A percentile compares a stretch with the other conserved stretches of the same genome.
phyloP scores from a whole-genome alignment of 2,329 filamentous ascomycete genomes.

The Reticulascus tulasneorum region DNA sequence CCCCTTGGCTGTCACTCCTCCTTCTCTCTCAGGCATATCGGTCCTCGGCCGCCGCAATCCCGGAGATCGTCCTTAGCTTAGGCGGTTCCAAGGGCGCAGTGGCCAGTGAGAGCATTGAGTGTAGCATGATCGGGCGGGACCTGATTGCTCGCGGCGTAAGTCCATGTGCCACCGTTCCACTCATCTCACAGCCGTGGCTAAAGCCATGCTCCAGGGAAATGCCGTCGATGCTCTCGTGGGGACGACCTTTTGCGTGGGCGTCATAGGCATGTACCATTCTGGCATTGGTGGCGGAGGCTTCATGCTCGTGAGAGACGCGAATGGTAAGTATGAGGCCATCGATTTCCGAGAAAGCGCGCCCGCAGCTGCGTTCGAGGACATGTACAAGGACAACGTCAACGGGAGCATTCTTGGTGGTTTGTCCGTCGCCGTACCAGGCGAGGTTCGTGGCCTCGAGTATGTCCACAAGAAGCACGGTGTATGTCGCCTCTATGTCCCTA shows the following conservation, averaged over 20 bases:
- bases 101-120: constrained; percentile 65
- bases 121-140: constrained; percentile 64
- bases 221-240: constrained; percentile 74
- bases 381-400: constrained; percentile 70
- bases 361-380: constrained; percentile 73
- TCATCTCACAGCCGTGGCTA: not conserved
- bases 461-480: constrained; percentile 70
- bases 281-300: constrained; percentile 92
- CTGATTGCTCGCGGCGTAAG: constrained; percentile 51
- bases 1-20: no score
- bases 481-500: constrained; percentile 15
- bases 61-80: constrained; percentile 17
- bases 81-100: constrained; percentile 53
- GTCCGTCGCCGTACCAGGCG: constrained; percentile 67
- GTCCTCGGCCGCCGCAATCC: constrained; percentile 6
- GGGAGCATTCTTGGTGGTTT: constrained; percentile 70
- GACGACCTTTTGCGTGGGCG: constrained; percentile 71
- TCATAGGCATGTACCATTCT: constrained; percentile 72
- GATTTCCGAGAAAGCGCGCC: constrained; percentile 91
- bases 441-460: constrained; percentile 74
- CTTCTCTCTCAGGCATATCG: no score
- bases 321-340: constrained; percentile 78
- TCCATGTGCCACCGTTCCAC: not conserved
- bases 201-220: constrained; percentile 54
- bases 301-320: constrained; percentile 68